Base-by-base conservation (phyloP, 2,329 filamentous ascomycete genomes). In the Stemphylium lycopersici region DNA sequence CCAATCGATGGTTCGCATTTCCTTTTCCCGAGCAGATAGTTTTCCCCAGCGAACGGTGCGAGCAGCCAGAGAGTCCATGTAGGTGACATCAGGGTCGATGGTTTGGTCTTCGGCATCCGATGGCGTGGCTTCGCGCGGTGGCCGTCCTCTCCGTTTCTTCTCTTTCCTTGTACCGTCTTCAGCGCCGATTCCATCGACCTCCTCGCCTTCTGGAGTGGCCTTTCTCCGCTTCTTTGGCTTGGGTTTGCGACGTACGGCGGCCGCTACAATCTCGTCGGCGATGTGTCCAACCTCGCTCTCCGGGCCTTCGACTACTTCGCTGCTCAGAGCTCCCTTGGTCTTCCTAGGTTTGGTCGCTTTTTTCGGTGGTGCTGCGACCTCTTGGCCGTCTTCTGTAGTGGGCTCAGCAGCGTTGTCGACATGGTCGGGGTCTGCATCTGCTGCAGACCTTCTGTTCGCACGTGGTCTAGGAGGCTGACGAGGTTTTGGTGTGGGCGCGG, bases 1-100 rank as follows among this genome's bases (percentile, higher is more conserved):
- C 76, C 81, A 80, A 60, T 90, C 83, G 38, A 90, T 85, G 61
- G 87, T 82, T 37, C 86, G 84, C 64, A 95, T 87, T 66, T 89
- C 86, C 65, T 87, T 85, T 62, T 91, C 89, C 3, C 87, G 83
- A 66, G 87, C 87, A 51, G 91, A 93, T 55, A 88, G 87, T 71
- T 89, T 90, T 52, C 90, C 90, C 51, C 88, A 87, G 18, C 89
- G 78, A 20, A 73, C 67, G 34, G 71, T 66, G 16, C 91, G 88
- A 57, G 83, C 84, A 44, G 86, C 90, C 3, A 95, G 76, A 52
- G 91, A 88, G 38, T 82, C 83, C 86, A 95, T 91, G 48, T 85
- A 90, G 22, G 90, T 82, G 3, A 81, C 83, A 20, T 83, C 82
- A 18, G 85, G 79, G 67, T 92, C 88, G 49, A 93, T 87, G 66